Percentiles rank a stretch among this genome's conserved stretches.
These are phyloP conservation scores for Fusarium sp. DNA, from an alignment of 2,329 filamentous ascomycete genomes.

Conservation along the genomic window DNA sequence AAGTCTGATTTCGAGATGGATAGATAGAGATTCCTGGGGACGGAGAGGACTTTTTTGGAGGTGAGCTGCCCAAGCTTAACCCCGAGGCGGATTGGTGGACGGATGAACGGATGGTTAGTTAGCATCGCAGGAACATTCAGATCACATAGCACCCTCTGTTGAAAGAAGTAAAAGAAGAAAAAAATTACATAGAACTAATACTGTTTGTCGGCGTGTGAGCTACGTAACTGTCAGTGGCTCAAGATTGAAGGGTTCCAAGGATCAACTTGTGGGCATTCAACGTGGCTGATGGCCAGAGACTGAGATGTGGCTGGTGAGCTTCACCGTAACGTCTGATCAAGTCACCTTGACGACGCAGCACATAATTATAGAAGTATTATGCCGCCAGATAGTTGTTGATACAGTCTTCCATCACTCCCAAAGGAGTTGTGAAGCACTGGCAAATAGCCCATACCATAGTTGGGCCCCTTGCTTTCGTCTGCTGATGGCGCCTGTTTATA, in stretches of 20 bases:
- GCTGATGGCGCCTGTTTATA: too few species aligned
- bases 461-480: too few species aligned
- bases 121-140: slow-evolving; percentile 44
- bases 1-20: slow-evolving; percentile 37
- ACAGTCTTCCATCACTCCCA: too few species aligned
- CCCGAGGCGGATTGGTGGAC: slow-evolving; percentile 37
- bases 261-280: slow-evolving; percentile 7
- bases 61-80: slow-evolving; percentile 33
- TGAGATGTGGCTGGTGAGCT: slow-evolving; percentile 24
- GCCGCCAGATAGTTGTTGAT: too few species aligned
- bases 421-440: too few species aligned
- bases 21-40: slow-evolving; percentile 40
- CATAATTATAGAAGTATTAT: too few species aligned
- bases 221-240: neutral
- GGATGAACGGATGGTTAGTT: slow-evolving; percentile 47
- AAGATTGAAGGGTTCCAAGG: neutral
- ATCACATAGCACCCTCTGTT: slow-evolving; percentile 45
- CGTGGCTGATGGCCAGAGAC: slow-evolving; percentile 22
- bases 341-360: too few species aligned
- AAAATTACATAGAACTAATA: slow-evolving; percentile 44
- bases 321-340: neutral
- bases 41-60: slow-evolving; percentile 36
- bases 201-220: slow-evolving; percentile 2
- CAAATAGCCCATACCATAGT: too few species aligned
- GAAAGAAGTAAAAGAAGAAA: slow-evolving; percentile 42